Evolutionary conservation across 2,329 filamentous ascomycete species (phyloP), one percentile per base, ranked within the genome.

Genomic region (Penicillium sp.): DNA sequence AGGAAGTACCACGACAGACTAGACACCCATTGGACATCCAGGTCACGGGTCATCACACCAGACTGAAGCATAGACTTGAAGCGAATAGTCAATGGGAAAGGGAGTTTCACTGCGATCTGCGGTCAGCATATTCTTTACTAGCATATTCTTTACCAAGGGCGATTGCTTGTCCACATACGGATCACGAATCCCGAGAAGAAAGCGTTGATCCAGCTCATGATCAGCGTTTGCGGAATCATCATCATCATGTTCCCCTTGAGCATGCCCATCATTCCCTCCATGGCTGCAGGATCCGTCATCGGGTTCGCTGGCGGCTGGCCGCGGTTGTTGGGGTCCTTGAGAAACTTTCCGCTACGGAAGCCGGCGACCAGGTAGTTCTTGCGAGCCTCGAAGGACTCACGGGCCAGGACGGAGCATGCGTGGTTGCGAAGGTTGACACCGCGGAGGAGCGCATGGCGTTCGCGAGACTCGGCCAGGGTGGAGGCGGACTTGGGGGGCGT

Each of bases 261-360:
- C 92, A 96, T 96, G 68, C 95, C 94, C 95, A 99, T 99, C 95
- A 99, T 99, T 68, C 93, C 94, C 74, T 99, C 96, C 95, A 99
- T 99, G 59, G 91, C 92, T 50, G 90, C 90, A 22, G 96, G 96
- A 76, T 99, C 95, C 11, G 90, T 91, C 86, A 99, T 92, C 4
- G 95, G 95, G 78, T 98, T 99, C 39, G 91, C 87, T 20, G 92
- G 89, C 3, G 92, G 90, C 79, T 97, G 91, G 54, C 93, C 93
- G 73, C 90, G 88, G 71, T 83, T 86, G 56, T 95, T 91, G 1
- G 92, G 93, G 64, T 96, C 91, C 75, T 96, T 97, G 50, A 99
- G 82, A 74, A 92, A 99, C 37, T 86, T 86, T 50, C 96, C 95
- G 25, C 87, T 89, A 76, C 97, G 91, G 79, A 90, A 97, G 12